phyloP scores from a whole-genome alignment of 2,329 filamentous ascomycete genomes.

The Diaporthe destruens region DNA sequence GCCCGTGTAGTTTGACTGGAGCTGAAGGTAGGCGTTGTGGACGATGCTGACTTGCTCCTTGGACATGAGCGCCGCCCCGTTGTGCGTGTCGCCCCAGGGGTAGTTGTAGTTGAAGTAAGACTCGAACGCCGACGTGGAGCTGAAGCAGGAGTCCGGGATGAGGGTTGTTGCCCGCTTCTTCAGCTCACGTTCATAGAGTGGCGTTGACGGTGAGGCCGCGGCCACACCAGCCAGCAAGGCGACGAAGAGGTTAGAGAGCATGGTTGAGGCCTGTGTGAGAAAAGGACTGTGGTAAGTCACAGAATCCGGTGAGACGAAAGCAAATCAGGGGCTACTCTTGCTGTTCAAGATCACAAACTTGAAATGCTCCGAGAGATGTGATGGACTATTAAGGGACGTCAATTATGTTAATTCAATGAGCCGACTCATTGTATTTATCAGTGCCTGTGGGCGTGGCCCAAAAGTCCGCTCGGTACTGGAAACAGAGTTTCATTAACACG shows the following conservation, averaged over 20 bases:
- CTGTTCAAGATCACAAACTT: neutral
- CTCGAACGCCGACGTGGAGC: slow-evolving; percentile 52
- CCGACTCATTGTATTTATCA: slow-evolving; percentile 21
- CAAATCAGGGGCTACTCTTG: neutral
- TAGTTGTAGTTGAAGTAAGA: slow-evolving; percentile 63
- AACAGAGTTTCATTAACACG: slow-evolving; percentile 32
- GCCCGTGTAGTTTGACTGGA: slow-evolving; percentile 59
- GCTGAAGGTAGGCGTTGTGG: slow-evolving; percentile 55
- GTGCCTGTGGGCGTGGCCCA: neutral
- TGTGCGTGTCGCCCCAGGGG: slow-evolving; percentile 67
- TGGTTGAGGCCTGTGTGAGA: slow-evolving; percentile 7
- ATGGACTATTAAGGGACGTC: neutral
- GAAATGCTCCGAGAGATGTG: slow-evolving; percentile 4
- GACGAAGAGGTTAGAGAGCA: slow-evolving; percentile 33
- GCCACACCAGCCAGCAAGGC: slow-evolving; percentile 34
- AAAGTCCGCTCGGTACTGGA: slow-evolving; percentile 13
- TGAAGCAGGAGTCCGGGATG: slow-evolving; percentile 53
- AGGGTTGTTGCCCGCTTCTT: slow-evolving; percentile 47
- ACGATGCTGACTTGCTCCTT: slow-evolving; percentile 57
- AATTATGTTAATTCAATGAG: neutral
- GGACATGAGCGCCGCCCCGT: slow-evolving; percentile 66
- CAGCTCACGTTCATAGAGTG: slow-evolving; percentile 36
- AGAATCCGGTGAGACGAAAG: neutral
- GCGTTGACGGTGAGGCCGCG: slow-evolving; percentile 25
- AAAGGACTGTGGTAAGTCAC: neutral